Conservation (phyloP, 345 rosid genomes). For the Citrus trifoliata region DNA sequence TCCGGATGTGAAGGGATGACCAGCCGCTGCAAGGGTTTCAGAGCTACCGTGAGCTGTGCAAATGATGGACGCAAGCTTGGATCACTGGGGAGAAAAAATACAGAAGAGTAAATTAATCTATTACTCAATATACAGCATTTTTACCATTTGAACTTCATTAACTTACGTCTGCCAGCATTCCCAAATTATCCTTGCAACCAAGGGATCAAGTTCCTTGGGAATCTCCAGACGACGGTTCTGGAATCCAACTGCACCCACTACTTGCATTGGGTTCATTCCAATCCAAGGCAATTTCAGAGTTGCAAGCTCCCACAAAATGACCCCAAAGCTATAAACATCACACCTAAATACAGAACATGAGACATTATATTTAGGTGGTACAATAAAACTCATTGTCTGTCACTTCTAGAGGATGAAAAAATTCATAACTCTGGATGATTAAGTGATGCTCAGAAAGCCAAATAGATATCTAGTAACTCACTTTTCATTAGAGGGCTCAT, state of each 20-base stretch:
- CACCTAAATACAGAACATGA: conserved; percentile 54
- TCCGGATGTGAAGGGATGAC: conserved; percentile 50
- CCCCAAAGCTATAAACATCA: conserved; percentile 96
- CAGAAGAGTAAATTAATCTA: neutral
- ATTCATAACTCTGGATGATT: neutral
- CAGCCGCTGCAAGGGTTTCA: conserved; percentile 83
- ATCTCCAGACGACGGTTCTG: conserved; percentile 95
- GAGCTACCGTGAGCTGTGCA: conserved; percentile 64
- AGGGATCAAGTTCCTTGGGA: conserved; percentile 92
- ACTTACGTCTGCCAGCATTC: conserved; percentile 99
- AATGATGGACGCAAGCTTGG: conserved; percentile 92
- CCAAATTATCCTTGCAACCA: conserved; percentile 77
- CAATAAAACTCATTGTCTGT: neutral
- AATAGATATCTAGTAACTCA: conserved; percentile 38
- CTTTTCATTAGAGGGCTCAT: conserved; percentile 96
- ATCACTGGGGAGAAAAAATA: conserved; percentile 43
- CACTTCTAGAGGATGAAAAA: neutral
- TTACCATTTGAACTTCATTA: neutral
- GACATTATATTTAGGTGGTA: neutral
- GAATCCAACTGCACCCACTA: conserved; percentile 99
- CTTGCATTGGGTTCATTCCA: conserved; percentile 99
- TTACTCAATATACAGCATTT: neutral
- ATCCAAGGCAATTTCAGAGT: conserved; percentile 92
- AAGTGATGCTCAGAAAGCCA: neutral
- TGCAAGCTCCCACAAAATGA: conserved; percentile 98